Percentiles rank a stretch among this genome's conserved stretches.
These are phyloP conservation scores for Polygonum maritimum DNA, from an alignment of 148 eudicot genomes.

Conservation along the genomic window DNA sequence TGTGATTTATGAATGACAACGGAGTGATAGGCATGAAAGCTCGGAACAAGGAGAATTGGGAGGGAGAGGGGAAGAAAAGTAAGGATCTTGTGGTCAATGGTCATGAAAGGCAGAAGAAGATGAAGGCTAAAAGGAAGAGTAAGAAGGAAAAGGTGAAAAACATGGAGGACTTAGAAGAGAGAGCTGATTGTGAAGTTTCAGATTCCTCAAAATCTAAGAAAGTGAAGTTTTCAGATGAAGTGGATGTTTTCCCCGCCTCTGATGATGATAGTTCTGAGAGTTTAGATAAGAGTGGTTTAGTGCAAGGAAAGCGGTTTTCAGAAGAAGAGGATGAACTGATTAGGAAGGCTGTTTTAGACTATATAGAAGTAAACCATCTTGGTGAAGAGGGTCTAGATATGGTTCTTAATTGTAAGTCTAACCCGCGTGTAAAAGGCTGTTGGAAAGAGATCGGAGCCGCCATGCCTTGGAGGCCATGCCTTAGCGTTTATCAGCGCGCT, in stretches of 20 bases:
- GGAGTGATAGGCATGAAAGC: background rate
- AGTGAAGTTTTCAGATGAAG: background rate
- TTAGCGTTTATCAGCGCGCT: conserved; percentile 23
- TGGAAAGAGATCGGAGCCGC: conserved; percentile 26
- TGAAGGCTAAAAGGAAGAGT: background rate
- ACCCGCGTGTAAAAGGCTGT: conserved; percentile 20
- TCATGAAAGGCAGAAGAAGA: background rate
- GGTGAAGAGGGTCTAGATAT: conserved; percentile 33
- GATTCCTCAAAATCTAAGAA: background rate
- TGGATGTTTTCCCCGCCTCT: background rate
- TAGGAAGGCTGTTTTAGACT: conserved; percentile 25
- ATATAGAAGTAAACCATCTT: conserved; percentile 19
- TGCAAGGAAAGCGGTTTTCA: conserved; percentile 32
- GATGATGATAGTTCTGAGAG: background rate
- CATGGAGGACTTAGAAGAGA: background rate
- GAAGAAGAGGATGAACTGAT: conserved; percentile 32
- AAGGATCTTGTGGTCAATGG: background rate
- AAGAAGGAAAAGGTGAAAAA: background rate
- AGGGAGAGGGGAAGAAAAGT: background rate
- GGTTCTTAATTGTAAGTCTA: conserved; percentile 20
- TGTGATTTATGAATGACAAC: background rate
- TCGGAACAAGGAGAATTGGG: background rate
- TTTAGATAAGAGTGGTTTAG: conserved; percentile 15
- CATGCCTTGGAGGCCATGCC: conserved; percentile 23
- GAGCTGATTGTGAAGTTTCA: background rate